Evolutionary conservation across 306 rosid species (phyloP).

Genomic region (Rosa multiflora): DNA sequence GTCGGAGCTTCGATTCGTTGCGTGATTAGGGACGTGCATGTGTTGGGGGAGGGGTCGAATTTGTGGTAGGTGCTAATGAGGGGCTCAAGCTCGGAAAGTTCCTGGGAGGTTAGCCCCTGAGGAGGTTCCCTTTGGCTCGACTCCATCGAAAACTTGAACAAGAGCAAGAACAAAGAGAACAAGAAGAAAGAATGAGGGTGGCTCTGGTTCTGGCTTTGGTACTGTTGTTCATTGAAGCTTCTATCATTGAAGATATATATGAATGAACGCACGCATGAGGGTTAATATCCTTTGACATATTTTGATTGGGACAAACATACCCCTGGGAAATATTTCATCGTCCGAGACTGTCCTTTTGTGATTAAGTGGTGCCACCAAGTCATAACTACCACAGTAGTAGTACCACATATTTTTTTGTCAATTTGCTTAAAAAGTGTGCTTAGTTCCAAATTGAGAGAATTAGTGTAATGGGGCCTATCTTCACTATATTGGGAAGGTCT

Average conservation of each 20-base stretch:
- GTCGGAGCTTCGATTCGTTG: conserved; percentile 70
- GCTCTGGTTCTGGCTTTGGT: neutral
- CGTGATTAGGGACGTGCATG: conserved; percentile 68
- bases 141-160: conserved; percentile 25
- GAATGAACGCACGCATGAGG: conserved; percentile 17
- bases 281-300: neutral
- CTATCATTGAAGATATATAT: neutral
- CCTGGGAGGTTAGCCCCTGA: conserved; percentile 59
- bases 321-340: conserved; percentile 15
- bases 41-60: conserved; percentile 41
- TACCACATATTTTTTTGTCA: neutral
- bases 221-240: neutral
- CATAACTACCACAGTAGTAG: too few relatives aligned
- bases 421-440: conserved; percentile 19
- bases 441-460: conserved; percentile 30
- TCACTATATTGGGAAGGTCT: conserved; percentile 36
- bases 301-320: conserved; percentile 33
- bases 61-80: conserved; percentile 61
- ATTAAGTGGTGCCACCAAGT: neutral
- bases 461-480: conserved; percentile 17
- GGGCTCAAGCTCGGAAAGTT: conserved; percentile 42
- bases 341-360: neutral
- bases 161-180: neutral
- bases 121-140: conserved; percentile 12
- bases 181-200: neutral